Conservation (phyloP, 2,329 filamentous ascomycete genomes). For the Chaetomium globosum region DNA sequence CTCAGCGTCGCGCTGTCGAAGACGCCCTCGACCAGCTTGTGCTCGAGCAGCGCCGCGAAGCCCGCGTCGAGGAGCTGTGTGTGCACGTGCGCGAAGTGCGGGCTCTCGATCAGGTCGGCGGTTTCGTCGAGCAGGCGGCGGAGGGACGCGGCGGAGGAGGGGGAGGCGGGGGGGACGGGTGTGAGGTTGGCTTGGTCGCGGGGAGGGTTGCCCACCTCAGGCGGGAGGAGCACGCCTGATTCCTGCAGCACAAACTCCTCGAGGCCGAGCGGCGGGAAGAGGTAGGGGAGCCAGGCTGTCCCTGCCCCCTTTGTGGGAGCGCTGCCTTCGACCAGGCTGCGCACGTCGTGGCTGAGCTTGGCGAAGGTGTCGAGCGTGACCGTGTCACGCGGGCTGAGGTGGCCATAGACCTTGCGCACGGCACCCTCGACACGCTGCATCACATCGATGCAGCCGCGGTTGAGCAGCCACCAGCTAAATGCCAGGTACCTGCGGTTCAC, state of each 20-base stretch:
- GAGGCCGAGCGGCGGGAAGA: constrained; percentile 76
- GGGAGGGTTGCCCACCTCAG: not conserved
- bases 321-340: constrained; percentile 78
- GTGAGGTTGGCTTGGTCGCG: constrained; percentile 33
- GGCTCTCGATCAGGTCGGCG: constrained; percentile 91
- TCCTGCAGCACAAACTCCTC: constrained; percentile 84
- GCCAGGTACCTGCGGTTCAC: constrained; percentile 93
- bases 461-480: constrained; percentile 97
- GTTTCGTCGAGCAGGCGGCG: constrained; percentile 92
- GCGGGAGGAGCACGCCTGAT: constrained; percentile 68
- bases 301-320: constrained; percentile 47
- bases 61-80: constrained; percentile 83
- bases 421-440: constrained; percentile 80
- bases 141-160: constrained; percentile 61
- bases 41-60: constrained; percentile 81
- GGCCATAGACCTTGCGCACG: constrained; percentile 87
- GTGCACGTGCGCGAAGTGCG: constrained; percentile 83
- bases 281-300: constrained; percentile 76
- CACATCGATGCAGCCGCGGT: constrained; percentile 83
- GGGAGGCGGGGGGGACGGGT: constrained; percentile 43
- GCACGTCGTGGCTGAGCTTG: constrained; percentile 78
- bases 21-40: constrained; percentile 75
- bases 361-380: constrained; percentile 79
- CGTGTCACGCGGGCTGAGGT: constrained; percentile 84
- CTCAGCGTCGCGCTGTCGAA: constrained; percentile 58